Evolutionary conservation across 2,329 filamentous ascomycete genomes (phyloP).

Genomic region (Cryphonectria radicalis): DNA sequence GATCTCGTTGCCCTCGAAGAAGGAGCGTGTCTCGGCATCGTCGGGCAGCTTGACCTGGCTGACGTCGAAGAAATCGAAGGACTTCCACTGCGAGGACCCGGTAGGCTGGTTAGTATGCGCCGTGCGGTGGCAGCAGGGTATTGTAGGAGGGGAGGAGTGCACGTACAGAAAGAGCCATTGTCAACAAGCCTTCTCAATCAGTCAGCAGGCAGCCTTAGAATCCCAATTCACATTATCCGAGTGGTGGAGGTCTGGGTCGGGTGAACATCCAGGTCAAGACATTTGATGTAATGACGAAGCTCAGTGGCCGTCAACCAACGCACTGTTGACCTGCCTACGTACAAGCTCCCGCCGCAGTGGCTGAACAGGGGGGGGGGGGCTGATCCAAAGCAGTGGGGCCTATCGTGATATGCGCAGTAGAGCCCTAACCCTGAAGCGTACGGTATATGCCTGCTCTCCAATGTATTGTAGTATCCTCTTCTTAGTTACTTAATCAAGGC

Average conservation of each 20-base stretch:
- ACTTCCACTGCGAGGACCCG: slow-evolving; percentile 78
- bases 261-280: not conserved
- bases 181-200: not conserved
- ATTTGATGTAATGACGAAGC: not conserved
- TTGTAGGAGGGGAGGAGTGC: not conserved
- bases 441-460: not conserved
- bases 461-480: not conserved
- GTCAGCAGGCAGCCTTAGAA: not conserved
- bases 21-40: slow-evolving; percentile 70
- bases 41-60: slow-evolving; percentile 79
- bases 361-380: not conserved
- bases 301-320: not conserved
- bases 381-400: not conserved
- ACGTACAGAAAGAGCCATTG: slow-evolving; percentile 21
- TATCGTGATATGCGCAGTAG: not conserved
- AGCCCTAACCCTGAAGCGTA: not conserved
- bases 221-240: not conserved
- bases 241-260: not conserved
- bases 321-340: not conserved
- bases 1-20: slow-evolving; percentile 83
- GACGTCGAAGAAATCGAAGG: slow-evolving; percentile 99
- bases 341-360: not conserved
- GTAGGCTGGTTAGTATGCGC: not conserved
- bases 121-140: not conserved
- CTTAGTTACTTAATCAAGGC: too few species aligned